These are phyloP conservation scores for Pistacia atlantica DNA, from an alignment of 345 rosid genomes.

Conservation along the genomic window DNA sequence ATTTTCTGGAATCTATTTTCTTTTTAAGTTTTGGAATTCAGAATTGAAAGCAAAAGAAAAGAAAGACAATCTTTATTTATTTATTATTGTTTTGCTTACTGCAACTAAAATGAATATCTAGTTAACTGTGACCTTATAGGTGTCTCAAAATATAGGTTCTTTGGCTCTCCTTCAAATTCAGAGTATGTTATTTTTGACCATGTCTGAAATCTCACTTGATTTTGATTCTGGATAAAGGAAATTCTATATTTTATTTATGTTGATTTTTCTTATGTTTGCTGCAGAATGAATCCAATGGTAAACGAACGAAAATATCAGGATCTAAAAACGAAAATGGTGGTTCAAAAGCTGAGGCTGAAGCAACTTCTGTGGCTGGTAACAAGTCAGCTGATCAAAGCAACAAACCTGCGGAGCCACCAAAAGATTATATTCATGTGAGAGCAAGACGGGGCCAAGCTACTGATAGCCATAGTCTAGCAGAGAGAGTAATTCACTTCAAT, in stretches of 20 bases:
- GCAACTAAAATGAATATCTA: background rate
- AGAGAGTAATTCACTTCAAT: constrained; percentile 62
- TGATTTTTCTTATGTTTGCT: constrained; percentile 12
- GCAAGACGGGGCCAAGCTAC: constrained; percentile 99
- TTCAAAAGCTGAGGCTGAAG: constrained; percentile 65
- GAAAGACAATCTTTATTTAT: background rate
- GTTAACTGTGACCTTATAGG: background rate
- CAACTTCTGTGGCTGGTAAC: constrained; percentile 58
- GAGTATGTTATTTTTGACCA: background rate
- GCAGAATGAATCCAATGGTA: constrained; percentile 66
- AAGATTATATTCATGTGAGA: constrained; percentile 95
- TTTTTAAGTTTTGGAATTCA: background rate
- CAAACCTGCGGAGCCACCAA: constrained; percentile 72
- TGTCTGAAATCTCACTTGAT: background rate
- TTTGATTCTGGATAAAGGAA: background rate
- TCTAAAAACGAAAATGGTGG: constrained; percentile 51
- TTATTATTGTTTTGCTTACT: background rate
- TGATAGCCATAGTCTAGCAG: constrained; percentile 97
- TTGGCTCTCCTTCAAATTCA: background rate
- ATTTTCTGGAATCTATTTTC: background rate
- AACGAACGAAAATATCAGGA: constrained; percentile 50
- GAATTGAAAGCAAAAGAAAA: background rate
- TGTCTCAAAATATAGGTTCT: background rate
- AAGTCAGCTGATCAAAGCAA: constrained; percentile 53
- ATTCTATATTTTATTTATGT: background rate